Percentiles rank a stretch among this genome's conserved stretches.
phyloP scores from a whole-genome alignment of 768 basidiomycete species.

The Mycena belliarum region DNA sequence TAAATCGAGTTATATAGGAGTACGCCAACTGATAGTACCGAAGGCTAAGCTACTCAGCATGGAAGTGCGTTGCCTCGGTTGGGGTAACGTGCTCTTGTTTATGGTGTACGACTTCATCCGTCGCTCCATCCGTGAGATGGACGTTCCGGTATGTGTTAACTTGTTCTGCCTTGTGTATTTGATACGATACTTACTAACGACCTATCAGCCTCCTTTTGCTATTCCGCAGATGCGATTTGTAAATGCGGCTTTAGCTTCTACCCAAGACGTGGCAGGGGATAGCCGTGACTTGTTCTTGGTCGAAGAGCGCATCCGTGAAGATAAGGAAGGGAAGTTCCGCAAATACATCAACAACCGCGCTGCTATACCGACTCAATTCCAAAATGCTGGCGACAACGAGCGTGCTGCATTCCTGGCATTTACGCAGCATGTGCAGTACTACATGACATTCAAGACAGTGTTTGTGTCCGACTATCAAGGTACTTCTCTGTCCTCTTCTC shows the following conservation, averaged over 20 bases:
- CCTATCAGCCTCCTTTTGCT: not conserved
- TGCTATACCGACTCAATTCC: not conserved
- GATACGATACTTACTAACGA: too few relatives aligned
- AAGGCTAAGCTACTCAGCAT: not conserved
- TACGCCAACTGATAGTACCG: too few relatives aligned
- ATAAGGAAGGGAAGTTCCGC: constrained; percentile 16
- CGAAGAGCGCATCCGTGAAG: constrained; percentile 15
- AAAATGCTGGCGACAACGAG: not conserved
- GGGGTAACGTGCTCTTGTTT: not conserved
- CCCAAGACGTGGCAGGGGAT: not conserved
- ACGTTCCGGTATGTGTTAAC: too few relatives aligned
- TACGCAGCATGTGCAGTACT: constrained; percentile 27
- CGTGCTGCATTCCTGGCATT: constrained; percentile 26
- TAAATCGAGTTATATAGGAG: too few relatives aligned
- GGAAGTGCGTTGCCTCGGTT: not conserved
- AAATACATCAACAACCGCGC: constrained; percentile 30
- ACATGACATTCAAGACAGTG: constrained; percentile 19
- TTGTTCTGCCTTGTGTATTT: too few relatives aligned
- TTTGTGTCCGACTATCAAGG: constrained; percentile 32
- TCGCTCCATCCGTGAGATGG: not conserved
- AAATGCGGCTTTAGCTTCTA: not conserved
- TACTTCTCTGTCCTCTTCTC: not conserved
- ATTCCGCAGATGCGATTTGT: not conserved
- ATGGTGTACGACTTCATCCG: not conserved
- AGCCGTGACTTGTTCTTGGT: constrained; percentile 5